Conservation (phyloP, 2,329 filamentous ascomycete species). For the Clarireedia homoeocarpa region DNA sequence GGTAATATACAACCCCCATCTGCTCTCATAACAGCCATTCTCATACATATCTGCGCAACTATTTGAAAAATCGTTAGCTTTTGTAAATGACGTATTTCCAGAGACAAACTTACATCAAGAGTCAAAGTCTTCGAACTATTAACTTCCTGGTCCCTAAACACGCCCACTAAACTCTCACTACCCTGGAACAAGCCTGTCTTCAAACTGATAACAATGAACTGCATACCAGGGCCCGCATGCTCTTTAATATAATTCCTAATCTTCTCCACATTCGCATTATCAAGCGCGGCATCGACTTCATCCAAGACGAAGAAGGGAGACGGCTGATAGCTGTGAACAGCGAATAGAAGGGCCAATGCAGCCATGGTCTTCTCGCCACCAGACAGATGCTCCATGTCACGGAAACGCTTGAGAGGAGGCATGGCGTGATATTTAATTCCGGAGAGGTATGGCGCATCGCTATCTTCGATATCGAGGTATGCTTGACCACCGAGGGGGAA, state of each 20-base stretch:
- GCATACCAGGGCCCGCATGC: slow-evolving; percentile 93
- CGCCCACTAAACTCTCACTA: slow-evolving; percentile 89
- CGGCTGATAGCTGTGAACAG: slow-evolving; percentile 92
- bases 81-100: not conserved
- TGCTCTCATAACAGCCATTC: not conserved
- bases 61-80: slow-evolving; percentile 14
- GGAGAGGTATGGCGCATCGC: slow-evolving; percentile 90
- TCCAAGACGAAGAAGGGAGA: slow-evolving; percentile 97
- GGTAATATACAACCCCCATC: slow-evolving; percentile 1
- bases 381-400: slow-evolving; percentile 97
- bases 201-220: slow-evolving; percentile 96
- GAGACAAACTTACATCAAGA: slow-evolving; percentile 69
- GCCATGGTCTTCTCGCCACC: slow-evolving; percentile 99
- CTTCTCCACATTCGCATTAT: slow-evolving; percentile 93
- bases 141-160: slow-evolving; percentile 88
- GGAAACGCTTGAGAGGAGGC: slow-evolving; percentile 95
- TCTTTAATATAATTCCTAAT: slow-evolving; percentile 95
- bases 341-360: slow-evolving; percentile 89
- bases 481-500: slow-evolving; percentile 86
- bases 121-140: slow-evolving; percentile 90
- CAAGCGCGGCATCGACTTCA: slow-evolving; percentile 95
- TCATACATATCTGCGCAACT: slow-evolving; percentile 26
- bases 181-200: slow-evolving; percentile 95
- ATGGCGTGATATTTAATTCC: slow-evolving; percentile 98
- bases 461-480: slow-evolving; percentile 87